phyloP scores from a whole-genome alignment of 1,139 yeast genomes.

The Meyerozyma carpophila region DNA sequence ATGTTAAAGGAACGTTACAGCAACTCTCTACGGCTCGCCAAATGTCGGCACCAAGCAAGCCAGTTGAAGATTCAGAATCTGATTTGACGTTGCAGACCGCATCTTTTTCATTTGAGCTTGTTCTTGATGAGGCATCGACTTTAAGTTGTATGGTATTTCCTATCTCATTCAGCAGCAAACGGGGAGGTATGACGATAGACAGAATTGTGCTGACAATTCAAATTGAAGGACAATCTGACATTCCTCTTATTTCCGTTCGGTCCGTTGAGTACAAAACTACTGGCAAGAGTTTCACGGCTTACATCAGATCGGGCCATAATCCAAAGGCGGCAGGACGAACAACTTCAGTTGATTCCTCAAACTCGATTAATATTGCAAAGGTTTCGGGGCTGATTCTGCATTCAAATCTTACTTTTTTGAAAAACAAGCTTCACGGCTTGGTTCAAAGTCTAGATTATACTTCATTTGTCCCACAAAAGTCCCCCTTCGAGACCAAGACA shows the following conservation, averaged over 20 bases:
- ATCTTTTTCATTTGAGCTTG: constrained; percentile 14
- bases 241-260: background rate
- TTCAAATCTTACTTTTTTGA: background rate
- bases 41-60: background rate
- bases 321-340: background rate
- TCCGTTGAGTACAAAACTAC: background rate
- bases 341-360: background rate
- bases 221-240: background rate
- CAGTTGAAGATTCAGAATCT: background rate
- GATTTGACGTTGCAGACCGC: constrained; percentile 30
- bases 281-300: background rate
- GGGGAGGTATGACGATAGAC: constrained; percentile 25
- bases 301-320: background rate
- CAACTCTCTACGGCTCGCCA: background rate
- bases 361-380: background rate
- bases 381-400: background rate
- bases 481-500: background rate
- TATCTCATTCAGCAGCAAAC: constrained; percentile 27
- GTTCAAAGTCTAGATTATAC: background rate
- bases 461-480: background rate
- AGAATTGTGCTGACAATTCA: constrained; percentile 13
- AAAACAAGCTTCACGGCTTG: background rate
- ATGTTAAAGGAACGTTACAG: background rate
- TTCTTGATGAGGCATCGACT: constrained; percentile 6
- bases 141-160: constrained; percentile 29